Evolutionary conservation across 1,284 basidiomycete species (phyloP).

Genomic region (Boletus sp.): DNA sequence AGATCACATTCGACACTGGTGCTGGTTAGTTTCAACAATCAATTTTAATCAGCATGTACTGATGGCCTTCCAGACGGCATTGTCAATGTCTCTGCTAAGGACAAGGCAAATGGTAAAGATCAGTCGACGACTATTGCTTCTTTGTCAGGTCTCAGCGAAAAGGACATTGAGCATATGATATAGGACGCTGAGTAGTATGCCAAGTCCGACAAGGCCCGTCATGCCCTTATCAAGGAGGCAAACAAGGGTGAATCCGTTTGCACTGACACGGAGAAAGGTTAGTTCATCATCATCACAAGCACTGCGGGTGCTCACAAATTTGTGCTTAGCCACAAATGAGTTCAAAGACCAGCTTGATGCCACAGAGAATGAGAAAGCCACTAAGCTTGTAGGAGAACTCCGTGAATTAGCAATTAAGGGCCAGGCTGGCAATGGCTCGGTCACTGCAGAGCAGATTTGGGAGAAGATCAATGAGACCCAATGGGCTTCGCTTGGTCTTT

Average conservation of each 20-base stretch:
- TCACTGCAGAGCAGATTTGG: slow-evolving; percentile 87
- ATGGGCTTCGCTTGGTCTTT: slow-evolving; percentile 93
- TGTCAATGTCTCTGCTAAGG: slow-evolving; percentile 95
- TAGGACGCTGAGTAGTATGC: slow-evolving; percentile 92
- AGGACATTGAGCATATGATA: slow-evolving; percentile 98
- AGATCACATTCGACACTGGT: slow-evolving; percentile 99
- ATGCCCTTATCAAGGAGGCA: slow-evolving; percentile 90
- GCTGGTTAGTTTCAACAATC: slow-evolving; percentile 58
- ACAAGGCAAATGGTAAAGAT: slow-evolving; percentile 98
- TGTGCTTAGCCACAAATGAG: slow-evolving; percentile 78
- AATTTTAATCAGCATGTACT: neutral
- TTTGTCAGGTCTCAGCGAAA: slow-evolving; percentile 93
- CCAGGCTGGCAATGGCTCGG: slow-evolving; percentile 77
- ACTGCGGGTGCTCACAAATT: slow-evolving; percentile 5
- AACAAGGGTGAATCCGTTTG: slow-evolving; percentile 97
- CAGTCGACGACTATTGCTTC: slow-evolving; percentile 98
- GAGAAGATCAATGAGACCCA: slow-evolving; percentile 96
- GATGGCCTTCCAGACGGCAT: slow-evolving; percentile 68
- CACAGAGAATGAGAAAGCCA: slow-evolving; percentile 91
- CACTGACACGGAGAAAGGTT: slow-evolving; percentile 93
- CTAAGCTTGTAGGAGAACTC: slow-evolving; percentile 83
- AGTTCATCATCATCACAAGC: slow-evolving; percentile 18
- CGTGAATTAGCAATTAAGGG: slow-evolving; percentile 91
- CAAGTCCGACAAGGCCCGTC: slow-evolving; percentile 87
- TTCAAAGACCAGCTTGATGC: slow-evolving; percentile 97